These are phyloP conservation scores for Talaromyces albobiverticillius DNA, from an alignment of 2,329 filamentous ascomycete genomes.

Conservation along the genomic window DNA sequence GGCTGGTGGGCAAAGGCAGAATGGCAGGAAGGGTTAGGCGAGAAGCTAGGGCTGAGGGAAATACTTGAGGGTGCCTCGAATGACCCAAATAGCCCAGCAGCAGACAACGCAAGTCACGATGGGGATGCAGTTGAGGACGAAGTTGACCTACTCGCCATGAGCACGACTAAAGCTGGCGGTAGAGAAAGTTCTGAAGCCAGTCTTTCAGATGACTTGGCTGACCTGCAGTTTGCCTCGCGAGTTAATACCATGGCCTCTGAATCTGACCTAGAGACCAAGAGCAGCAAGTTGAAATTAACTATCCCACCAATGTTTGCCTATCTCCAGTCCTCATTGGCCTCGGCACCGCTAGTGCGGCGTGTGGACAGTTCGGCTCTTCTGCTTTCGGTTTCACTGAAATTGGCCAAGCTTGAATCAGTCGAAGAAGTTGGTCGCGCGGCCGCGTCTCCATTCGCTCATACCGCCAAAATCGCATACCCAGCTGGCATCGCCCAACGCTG, in stretches of 20 bases:
- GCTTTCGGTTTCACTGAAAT: conserved; percentile 74
- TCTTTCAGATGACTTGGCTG: conserved; percentile 14
- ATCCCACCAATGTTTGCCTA: conserved; percentile 79
- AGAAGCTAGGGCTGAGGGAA: conserved; percentile 71
- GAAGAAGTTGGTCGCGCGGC: conserved; percentile 57
- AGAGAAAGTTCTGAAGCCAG: conserved; percentile 14
- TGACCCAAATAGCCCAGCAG: conserved; percentile 33
- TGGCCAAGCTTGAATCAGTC: conserved; percentile 75
- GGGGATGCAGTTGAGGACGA: conserved; percentile 50
- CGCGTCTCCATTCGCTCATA: conserved; percentile 72
- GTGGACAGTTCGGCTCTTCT: conserved; percentile 85
- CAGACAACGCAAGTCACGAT: conserved; percentile 33
- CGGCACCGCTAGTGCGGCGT: conserved; percentile 70
- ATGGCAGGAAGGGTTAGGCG: conserved; percentile 78
- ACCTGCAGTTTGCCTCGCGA: conserved; percentile 26
- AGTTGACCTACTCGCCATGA: conserved; percentile 53
- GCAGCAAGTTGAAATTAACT: conserved; percentile 31
- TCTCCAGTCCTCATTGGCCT: conserved; percentile 58
- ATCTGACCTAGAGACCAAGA: conserved; percentile 15
- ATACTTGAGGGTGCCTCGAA: conserved; percentile 47
- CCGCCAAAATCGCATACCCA: conserved; percentile 76
- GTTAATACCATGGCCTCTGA: conserved; percentile 21
- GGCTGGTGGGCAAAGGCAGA: conserved; percentile 94
- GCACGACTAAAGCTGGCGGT: conserved; percentile 47
- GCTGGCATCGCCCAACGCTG: conserved; percentile 76